Percentiles rank a stretch among this genome's conserved stretches.
Evolutionary conservation across 768 basidiomycete genomes (phyloP).

Genomic region (Gloeopeniophorella convolvens): DNA sequence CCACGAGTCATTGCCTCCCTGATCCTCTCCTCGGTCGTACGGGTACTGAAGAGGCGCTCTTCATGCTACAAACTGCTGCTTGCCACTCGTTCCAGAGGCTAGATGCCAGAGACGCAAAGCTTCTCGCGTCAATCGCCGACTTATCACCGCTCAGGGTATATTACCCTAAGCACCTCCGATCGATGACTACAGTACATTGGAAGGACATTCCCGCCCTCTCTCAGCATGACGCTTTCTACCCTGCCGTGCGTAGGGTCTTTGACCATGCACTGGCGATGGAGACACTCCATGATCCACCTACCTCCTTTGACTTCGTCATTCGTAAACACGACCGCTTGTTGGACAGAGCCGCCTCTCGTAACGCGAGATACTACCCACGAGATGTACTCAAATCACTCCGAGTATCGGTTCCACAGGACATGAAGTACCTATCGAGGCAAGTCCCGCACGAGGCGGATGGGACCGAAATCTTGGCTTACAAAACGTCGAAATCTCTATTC

Average conservation of each 20-base stretch:
- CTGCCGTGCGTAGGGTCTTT: background rate
- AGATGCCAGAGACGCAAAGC: background rate
- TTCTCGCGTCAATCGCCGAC: background rate
- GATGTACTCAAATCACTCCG: background rate
- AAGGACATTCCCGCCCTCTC: background rate
- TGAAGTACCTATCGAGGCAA: background rate
- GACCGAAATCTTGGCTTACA: background rate
- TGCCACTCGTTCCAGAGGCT: slow-evolving; percentile 37
- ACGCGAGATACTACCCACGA: background rate
- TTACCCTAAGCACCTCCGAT: background rate
- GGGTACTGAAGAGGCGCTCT: slow-evolving; percentile 39
- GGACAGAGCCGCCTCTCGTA: slow-evolving; percentile 3
- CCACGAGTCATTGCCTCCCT: slow-evolving; percentile 35
- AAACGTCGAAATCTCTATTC: background rate
- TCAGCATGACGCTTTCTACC: slow-evolving; percentile 4
- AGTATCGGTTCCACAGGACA: background rate
- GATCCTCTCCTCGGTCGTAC: slow-evolving; percentile 41
- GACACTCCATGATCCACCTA: background rate
- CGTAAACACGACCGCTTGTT: background rate
- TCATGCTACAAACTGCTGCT: slow-evolving; percentile 32
- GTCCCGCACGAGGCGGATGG: background rate
- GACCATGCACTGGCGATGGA: slow-evolving; percentile 1
- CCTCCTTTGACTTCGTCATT: background rate
- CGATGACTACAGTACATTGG: slow-evolving; percentile 3
- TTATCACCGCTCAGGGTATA: background rate